Evolutionary conservation across 768 basidiomycete species (phyloP).

Genomic region (Naematelia encephala): DNA sequence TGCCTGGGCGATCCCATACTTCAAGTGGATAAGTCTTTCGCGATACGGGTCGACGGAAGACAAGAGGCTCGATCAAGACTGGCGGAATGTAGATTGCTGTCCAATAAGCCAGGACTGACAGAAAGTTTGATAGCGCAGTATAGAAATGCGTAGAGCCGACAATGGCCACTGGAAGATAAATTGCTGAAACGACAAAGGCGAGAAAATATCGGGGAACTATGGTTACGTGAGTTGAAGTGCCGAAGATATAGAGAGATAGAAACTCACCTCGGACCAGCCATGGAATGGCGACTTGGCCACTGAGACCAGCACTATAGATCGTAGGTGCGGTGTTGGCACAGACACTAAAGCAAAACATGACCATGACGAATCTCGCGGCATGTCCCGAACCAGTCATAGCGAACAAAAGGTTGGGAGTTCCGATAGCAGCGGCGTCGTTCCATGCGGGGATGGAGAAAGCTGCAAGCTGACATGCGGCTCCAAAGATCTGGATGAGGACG

Average conservation of each 20-base stretch:
- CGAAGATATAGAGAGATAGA: not conserved
- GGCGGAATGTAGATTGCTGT: conserved; percentile 44
- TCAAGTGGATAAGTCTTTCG: conserved; percentile 33
- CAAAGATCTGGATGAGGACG: conserved; percentile 42
- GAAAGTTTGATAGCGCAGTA: conserved; percentile 39
- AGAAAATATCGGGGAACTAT: conserved; percentile 46
- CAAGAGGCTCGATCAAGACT: conserved; percentile 36
- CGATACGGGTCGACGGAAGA: conserved; percentile 38
- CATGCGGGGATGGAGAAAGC: conserved; percentile 38
- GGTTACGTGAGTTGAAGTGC: not conserved
- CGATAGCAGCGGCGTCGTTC: conserved; percentile 34
- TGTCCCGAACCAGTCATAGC: conserved; percentile 38
- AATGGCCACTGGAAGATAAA: conserved; percentile 46
- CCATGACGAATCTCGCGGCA: conserved; percentile 46
- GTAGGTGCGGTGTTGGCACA: conserved; percentile 77
- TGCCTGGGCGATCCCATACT: conserved; percentile 33
- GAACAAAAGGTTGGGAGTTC: conserved; percentile 42
- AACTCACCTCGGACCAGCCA: conserved; percentile 37
- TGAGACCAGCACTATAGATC: conserved; percentile 58
- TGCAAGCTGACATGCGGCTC: conserved; percentile 42
- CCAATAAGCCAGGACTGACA: conserved; percentile 41
- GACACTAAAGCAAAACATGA: conserved; percentile 68
- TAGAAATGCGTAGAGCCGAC: conserved; percentile 44
- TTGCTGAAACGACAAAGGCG: conserved; percentile 40
- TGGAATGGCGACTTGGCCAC: conserved; percentile 41